A percentile compares a stretch with the other conserved stretches of the same genome.
Evolutionary conservation across 208 protist species (phyloP).

Genomic region (Sergeia podlipaevii): DNA sequence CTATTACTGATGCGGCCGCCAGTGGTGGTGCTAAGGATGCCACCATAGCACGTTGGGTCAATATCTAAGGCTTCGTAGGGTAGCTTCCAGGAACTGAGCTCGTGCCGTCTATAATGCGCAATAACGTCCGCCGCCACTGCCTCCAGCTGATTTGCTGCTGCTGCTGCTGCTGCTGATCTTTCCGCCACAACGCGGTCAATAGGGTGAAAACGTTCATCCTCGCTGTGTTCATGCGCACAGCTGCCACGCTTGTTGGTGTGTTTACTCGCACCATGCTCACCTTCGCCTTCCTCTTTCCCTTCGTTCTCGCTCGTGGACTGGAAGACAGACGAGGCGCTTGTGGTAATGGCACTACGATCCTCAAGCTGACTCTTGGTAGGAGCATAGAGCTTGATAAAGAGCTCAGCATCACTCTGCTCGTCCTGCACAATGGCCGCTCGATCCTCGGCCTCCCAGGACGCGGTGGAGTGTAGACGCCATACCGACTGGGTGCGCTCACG

Average conservation of each 20-base stretch:
- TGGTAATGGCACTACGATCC: background rate
- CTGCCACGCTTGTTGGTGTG: background rate
- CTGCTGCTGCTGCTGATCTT: background rate
- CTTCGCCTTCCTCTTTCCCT: background rate
- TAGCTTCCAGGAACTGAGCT: slow-evolving; percentile 45
- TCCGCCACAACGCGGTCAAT: too few species aligned
- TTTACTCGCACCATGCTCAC: background rate
- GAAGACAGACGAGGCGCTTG: background rate
- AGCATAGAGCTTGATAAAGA: slow-evolving; percentile 6
- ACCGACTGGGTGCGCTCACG: slow-evolving; percentile 37
- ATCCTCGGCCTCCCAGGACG: slow-evolving; percentile 31
- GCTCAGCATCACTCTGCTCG: slow-evolving; percentile 19
- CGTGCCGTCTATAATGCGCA: slow-evolving; percentile 27
- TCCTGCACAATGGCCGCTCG: slow-evolving; percentile 25
- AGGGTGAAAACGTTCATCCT: too few species aligned
- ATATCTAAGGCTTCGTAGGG: slow-evolving; percentile 29
- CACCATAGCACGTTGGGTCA: background rate
- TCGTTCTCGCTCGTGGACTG: background rate
- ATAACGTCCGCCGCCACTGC: slow-evolving; percentile 23
- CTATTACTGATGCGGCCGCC: background rate
- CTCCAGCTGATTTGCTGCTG: background rate
- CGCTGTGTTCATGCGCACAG: too few species aligned
- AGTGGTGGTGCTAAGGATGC: background rate
- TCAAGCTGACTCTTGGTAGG: background rate
- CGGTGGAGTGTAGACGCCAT: slow-evolving; percentile 58